Evolutionary conservation across 2,329 filamentous ascomycete genomes (phyloP), one percentile per base, ranked within the genome.

Genomic region (Zasmidium cellare): DNA sequence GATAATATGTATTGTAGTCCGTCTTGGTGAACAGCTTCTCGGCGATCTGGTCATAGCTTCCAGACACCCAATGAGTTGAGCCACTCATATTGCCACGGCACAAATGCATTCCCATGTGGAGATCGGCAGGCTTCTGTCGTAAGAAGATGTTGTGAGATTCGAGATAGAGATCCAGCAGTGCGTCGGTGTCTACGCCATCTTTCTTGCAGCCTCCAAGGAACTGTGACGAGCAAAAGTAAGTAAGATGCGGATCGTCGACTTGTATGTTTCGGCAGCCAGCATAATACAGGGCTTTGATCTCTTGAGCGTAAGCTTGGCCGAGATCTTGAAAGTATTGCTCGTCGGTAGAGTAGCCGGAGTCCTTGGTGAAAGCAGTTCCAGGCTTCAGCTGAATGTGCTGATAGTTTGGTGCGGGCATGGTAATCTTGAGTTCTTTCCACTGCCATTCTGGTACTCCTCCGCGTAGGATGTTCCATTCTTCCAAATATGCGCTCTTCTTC

Each of bases 311-410:
- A 14, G 65, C 65, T 38, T 57, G 28, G 2, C 51, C 67, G 23
- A 71, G 53, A 38, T 67, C 70, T 12, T 58, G 53, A 57, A 72
- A 69, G 47, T 71, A 72, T 20, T 65, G 60, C 31, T 60, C 56
- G 28, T 71, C 69, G 46, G 38, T 58, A 3, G 28, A 31, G 56
- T 72, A 71, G 9, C 65, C 67, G 9, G 52, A 60, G 2, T 58
- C 51, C 18, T 55, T 46, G 18, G 66, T 58, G 46, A 62, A 70
- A 20, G 68, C 68, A 24, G 65, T 66, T 9, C 69, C 69, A 1
- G 63, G 64, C 22, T 62, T 63, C 20, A 71, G 61, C 48, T 69
- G 66, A 16, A 70, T 62, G 46, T 71, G 69, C 46, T 70, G 66
- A 49, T 67, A 70, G 22, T 55, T 66, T 12, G 68, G 67, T n/a